These are phyloP conservation scores for Diplodia sapinea DNA, from an alignment of 2,329 filamentous ascomycete species.

Conservation along the genomic window DNA sequence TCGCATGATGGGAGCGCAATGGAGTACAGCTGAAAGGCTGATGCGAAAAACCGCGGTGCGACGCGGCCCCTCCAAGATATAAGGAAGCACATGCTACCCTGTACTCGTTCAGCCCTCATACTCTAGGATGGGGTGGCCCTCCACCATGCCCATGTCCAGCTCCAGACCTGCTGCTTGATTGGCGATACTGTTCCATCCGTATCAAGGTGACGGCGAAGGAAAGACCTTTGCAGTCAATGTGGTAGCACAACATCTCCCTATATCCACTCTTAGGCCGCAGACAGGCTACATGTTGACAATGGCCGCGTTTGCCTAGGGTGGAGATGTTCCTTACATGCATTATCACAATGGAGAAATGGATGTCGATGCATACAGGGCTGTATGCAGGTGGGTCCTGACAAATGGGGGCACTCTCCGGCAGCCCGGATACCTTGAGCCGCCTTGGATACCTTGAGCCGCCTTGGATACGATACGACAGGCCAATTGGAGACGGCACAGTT, in stretches of 20 bases:
- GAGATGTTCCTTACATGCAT: constrained; percentile 7
- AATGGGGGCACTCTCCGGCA: not conserved
- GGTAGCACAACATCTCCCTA: not conserved
- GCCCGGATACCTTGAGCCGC: not conserved
- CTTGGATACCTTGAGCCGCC: not conserved
- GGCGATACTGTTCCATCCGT: not conserved
- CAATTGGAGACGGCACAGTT: not conserved
- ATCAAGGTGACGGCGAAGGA: not conserved
- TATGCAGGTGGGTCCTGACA: not conserved
- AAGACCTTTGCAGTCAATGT: not conserved
- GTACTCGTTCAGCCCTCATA: not conserved
- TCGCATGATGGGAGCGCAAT: not conserved
- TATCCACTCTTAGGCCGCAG: not conserved
- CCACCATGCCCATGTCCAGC: not conserved
- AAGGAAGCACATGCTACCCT: not conserved
- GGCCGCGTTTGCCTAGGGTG: not conserved
- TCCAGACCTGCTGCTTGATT: not conserved
- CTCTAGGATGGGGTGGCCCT: not conserved
- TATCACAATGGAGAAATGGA: not conserved
- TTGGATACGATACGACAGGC: not conserved
- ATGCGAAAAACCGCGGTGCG: not conserved
- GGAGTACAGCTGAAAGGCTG: not conserved
- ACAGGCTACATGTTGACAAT: not conserved
- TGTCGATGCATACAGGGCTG: not conserved
- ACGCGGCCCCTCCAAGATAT: not conserved